Conservation (phyloP, 805 yeast genomes). For the Metschnikowia amazonensis region DNA sequence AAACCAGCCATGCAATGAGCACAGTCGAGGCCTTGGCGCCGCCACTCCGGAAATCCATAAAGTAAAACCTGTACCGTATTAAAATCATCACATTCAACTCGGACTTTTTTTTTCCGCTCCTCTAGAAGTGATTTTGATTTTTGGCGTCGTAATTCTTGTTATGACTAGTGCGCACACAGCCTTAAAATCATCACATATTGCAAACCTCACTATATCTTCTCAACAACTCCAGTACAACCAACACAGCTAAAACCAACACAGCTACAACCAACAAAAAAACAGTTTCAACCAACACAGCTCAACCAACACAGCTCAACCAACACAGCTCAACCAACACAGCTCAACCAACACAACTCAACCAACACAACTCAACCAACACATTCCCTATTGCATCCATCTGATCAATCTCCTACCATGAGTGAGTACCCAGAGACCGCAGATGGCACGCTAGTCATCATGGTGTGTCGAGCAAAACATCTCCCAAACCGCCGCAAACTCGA, state of each 20-base stretch:
- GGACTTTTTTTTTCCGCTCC: neutral
- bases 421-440: constrained; percentile 36
- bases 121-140: neutral
- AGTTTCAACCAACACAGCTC: no score
- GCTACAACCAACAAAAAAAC: no score
- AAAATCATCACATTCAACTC: no score
- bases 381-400: no score
- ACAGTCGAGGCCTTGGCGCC: neutral
- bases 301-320: no score
- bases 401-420: neutral
- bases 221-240: no score
- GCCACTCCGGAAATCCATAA: neutral
- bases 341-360: neutral
- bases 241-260: no score
- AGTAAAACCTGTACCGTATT: neutral
- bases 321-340: no score
- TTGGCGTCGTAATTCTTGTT: neutral
- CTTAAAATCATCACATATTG: neutral
- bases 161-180: neutral
- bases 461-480: constrained; percentile 76
- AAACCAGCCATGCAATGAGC: constrained; percentile 3
- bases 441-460: constrained; percentile 66
- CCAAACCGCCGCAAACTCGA: constrained; percentile 85
- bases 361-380: no score
- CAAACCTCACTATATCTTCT: neutral